Evolutionary conservation across 768 basidiomycete genomes (phyloP), one percentile per base, ranked within the genome.

Genomic region (Leucosporidium yakuticum): DNA sequence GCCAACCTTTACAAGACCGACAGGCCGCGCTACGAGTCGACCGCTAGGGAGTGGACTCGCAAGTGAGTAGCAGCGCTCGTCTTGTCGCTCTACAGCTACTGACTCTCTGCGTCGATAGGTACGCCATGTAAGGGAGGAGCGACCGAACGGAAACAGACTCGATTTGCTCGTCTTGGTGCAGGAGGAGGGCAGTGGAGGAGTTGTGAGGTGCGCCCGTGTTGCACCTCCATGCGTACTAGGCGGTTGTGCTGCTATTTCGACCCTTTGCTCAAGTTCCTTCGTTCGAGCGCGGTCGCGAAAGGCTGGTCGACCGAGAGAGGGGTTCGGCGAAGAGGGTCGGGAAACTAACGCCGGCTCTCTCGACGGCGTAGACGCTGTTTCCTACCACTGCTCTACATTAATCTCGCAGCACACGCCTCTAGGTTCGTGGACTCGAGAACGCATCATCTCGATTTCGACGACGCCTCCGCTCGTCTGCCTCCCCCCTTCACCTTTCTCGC

Each of bases 11-110:
- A 99, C 87, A 99, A 98, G 91, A 97, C 94, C 48, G 96, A 99
- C 81, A 87, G 95, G 75, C 82, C 90, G 72, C 87, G 94, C 76
- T 99, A 99, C 78, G 96, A 98, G 81, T 90, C 93, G 69, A 98
- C 92, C 44, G 96, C 96, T 32, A 84, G 93, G 82, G 96, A 99
- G 84, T 99, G 95, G 95, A 95, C 95, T 80, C 88, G 95, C 86
- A 98, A 98, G 94, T 98, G 77, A n/a, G 70, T 60, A 7, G 29
- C 63, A 57, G 54, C 48, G 44, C 62, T 4, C 50, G 34, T 32
- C 57, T 55, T 20, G 2, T 23, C 39, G 27, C 25, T 36, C 15
- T 25, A 25, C 9, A 39, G 4, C 4, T n/a, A 7, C 19, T 56
- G 55, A 25, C 31, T 2, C 25, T 56, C 11, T 8, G 55, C 9